phyloP scores from a whole-genome alignment of 2,329 filamentous ascomycete species.

The Cercospora beticola region DNA sequence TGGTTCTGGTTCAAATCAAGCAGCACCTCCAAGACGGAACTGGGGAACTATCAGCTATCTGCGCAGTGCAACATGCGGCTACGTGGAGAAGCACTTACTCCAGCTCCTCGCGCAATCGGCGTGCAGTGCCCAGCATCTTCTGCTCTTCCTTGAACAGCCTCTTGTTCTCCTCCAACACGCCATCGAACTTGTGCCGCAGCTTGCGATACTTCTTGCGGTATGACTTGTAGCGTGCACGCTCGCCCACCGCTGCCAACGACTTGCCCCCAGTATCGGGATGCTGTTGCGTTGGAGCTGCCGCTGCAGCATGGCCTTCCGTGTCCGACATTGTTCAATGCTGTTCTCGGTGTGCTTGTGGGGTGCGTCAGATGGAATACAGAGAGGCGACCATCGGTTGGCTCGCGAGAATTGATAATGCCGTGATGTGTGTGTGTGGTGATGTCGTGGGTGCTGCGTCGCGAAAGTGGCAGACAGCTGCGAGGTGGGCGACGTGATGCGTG shows the following conservation, averaged over 20 bases:
- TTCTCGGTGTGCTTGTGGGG: neutral
- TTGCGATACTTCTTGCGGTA: constrained; percentile 85
- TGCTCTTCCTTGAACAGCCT: constrained; percentile 78
- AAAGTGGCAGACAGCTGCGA: neutral
- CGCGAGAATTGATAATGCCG: neutral
- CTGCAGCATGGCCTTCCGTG: constrained; percentile 31
- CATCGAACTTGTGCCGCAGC: constrained; percentile 77
- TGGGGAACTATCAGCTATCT: constrained; percentile 41
- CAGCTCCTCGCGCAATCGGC: constrained; percentile 83
- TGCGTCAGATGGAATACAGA: neutral
- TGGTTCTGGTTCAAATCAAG: constrained; percentile 84
- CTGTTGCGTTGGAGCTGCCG: constrained; percentile 11
- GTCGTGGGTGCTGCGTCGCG: neutral
- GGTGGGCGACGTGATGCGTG: constrained; percentile 3
- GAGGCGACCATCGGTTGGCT: neutral
- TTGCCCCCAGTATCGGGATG: constrained; percentile 27
- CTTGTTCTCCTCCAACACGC: constrained; percentile 77
- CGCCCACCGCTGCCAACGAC: constrained; percentile 24
- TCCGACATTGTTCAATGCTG: constrained; percentile 29
- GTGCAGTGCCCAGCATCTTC: constrained; percentile 75
- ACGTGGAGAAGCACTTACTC: constrained; percentile 62
- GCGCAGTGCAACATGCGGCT: neutral
- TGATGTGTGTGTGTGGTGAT: neutral
- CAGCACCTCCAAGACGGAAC: constrained; percentile 83
- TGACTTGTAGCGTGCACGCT: constrained; percentile 38